Percentiles rank a stretch among this genome's conserved stretches.
phyloP scores from a whole-genome alignment of 352 stramenopile species.

The Thalassiosira exigua region DNA sequence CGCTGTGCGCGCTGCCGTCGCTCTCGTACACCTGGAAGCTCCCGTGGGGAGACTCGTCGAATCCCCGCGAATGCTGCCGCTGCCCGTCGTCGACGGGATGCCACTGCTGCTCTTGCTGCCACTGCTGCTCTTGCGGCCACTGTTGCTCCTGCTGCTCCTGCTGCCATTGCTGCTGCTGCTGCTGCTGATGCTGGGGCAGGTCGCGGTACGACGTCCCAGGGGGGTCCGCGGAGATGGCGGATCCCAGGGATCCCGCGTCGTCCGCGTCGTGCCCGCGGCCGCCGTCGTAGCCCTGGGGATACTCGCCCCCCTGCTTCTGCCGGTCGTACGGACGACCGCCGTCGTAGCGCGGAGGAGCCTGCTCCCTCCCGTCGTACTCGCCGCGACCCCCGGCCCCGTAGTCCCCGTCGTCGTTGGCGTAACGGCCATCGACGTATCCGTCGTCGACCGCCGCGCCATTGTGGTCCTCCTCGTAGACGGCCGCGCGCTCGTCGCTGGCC shows the following conservation, averaged over 20 bases:
- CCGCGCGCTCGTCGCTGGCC: conserved; percentile 10
- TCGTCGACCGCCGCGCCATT: neutral
- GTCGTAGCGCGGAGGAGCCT: neutral
- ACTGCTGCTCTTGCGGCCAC: conserved; percentile 1
- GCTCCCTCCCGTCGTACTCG: neutral
- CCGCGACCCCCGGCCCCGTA: too few species aligned
- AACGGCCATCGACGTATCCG: conserved; percentile 3
- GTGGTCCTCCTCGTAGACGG: conserved; percentile 8
- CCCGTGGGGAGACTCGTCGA: too few species aligned
- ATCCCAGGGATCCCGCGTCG: conserved; percentile 19
- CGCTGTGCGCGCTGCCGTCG: conserved; percentile 3
- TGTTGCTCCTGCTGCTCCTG: neutral
- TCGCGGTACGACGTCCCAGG: conserved; percentile 53
- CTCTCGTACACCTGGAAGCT: conserved; percentile 29
- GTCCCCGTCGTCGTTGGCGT: neutral
- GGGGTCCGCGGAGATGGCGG: conserved; percentile 47
- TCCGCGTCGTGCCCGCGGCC: neutral
- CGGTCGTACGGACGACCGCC: conserved; percentile 12
- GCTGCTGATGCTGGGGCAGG: conserved; percentile 33
- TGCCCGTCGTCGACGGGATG: too few species aligned
- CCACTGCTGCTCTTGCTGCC: too few species aligned
- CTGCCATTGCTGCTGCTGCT: too few species aligned
- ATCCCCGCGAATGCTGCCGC: too few species aligned
- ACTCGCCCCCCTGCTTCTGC: conserved; percentile 12
- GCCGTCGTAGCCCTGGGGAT: neutral